phyloP scores from a whole-genome alignment of 1,284 basidiomycete species.

The Melampsora americana region DNA sequence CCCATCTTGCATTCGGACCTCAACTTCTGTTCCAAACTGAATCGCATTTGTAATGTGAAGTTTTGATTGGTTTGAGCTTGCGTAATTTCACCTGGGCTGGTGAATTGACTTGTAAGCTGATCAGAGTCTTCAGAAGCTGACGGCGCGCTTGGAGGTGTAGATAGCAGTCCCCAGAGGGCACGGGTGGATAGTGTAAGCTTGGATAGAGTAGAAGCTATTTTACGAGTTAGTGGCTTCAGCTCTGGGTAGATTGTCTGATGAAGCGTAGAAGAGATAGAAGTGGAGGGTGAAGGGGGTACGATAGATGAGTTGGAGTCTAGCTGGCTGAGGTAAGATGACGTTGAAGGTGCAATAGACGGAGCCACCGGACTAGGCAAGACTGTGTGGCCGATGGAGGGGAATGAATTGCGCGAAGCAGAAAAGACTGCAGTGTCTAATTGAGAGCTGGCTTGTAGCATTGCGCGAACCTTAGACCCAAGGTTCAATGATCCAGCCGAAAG shows the following conservation, averaged over 20 bases:
- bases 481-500: slow-evolving; percentile 22
- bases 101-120: slow-evolving; percentile 54
- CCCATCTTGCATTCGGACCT: slow-evolving; percentile 43
- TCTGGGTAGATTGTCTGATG: slow-evolving; percentile 45
- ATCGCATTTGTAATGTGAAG: slow-evolving; percentile 44
- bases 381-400: slow-evolving; percentile 60
- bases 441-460: slow-evolving; percentile 31
- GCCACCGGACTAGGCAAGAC: slow-evolving; percentile 51
- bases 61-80: slow-evolving; percentile 45
- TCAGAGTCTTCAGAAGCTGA: slow-evolving; percentile 54
- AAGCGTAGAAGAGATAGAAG: neutral
- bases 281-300: slow-evolving; percentile 31
- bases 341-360: slow-evolving; percentile 35
- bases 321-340: slow-evolving; percentile 39
- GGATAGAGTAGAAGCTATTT: slow-evolving; percentile 57
- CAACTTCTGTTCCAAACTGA: slow-evolving; percentile 29
- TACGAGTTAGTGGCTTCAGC: slow-evolving; percentile 55
- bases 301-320: slow-evolving; percentile 36
- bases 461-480: slow-evolving; percentile 31
- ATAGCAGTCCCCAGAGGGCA: slow-evolving; percentile 51
- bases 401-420: slow-evolving; percentile 3
- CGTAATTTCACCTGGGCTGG: slow-evolving; percentile 50
- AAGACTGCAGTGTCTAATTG: slow-evolving; percentile 38
- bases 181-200: slow-evolving; percentile 57
- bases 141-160: slow-evolving; percentile 45